A percentile compares a stretch with the other conserved stretches of the same genome.
These are phyloP conservation scores for Melastoma malabathricum DNA, from an alignment of 345 rosid species.

Conservation along the genomic window DNA sequence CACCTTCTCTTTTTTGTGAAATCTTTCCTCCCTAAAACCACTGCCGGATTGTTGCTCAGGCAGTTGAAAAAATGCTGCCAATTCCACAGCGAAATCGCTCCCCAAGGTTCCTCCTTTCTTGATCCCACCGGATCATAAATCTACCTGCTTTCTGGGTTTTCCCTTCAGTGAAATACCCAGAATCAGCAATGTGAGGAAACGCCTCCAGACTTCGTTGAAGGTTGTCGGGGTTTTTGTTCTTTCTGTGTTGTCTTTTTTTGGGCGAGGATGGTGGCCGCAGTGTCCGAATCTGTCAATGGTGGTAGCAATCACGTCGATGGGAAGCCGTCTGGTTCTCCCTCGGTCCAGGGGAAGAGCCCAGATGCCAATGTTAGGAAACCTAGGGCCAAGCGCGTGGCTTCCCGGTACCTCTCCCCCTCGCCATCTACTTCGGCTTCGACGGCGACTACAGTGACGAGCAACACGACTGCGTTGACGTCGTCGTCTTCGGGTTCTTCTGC, in stretches of 20 bases:
- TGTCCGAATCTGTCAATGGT: slow-evolving; percentile 1
- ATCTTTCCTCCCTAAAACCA: too few relatives aligned
- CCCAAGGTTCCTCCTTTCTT: neutral
- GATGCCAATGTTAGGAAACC: slow-evolving; percentile 23
- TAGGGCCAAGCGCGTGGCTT: slow-evolving; percentile 74
- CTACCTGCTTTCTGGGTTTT: neutral
- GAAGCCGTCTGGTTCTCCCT: too few relatives aligned
- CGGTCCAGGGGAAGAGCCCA: too few relatives aligned
- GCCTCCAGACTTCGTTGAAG: neutral
- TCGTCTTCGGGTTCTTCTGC: slow-evolving; percentile 27
- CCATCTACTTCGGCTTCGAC: slow-evolving; percentile 39
- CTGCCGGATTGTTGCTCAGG: too few relatives aligned
- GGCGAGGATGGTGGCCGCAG: slow-evolving; percentile 2
- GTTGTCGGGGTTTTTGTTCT: neutral
- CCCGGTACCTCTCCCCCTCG: slow-evolving; percentile 84
- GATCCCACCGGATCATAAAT: neutral
- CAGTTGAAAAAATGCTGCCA: too few relatives aligned
- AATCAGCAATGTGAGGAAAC: slow-evolving; percentile 4
- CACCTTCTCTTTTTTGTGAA: too few relatives aligned
- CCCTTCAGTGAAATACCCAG: neutral
- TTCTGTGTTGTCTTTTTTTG: neutral
- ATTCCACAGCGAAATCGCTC: too few relatives aligned
- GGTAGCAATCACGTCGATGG: too few relatives aligned
- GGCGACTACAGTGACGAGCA: slow-evolving; percentile 23
- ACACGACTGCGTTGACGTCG: slow-evolving; percentile 20